Conservation (phyloP, 31 red algal species). For the Porphyra umbilicalis region DNA sequence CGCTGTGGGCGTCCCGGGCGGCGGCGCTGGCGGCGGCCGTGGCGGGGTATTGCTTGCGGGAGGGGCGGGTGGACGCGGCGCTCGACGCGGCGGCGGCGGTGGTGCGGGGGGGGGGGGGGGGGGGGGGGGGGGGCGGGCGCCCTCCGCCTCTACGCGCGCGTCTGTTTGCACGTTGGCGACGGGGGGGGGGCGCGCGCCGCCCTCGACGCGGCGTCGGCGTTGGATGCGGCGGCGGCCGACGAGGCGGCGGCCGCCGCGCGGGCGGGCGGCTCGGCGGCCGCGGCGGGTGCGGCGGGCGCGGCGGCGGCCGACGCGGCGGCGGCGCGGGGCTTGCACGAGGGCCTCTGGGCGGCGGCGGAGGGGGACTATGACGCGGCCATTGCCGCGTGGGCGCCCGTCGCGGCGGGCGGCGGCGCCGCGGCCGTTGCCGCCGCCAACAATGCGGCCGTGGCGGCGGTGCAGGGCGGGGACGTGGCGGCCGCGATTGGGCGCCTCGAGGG, state of each 20-base stretch:
- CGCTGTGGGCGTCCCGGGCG: not conserved
- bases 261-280: constrained; percentile 35
- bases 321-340: not conserved
- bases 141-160: constrained; percentile 27
- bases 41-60: constrained; percentile 20
- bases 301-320: not conserved
- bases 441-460: constrained; percentile 41
- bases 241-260: not conserved
- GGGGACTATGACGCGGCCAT: not conserved
- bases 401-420: not conserved
- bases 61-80: constrained; percentile 41
- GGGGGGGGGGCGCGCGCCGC: constrained; percentile 18
- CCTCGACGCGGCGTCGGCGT: not conserved
- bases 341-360: not conserved
- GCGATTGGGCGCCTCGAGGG: constrained; percentile 28
- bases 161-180: constrained; percentile 44
- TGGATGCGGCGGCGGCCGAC: not conserved
- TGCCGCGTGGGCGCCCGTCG: not conserved
- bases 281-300: not conserved
- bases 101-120: not conserved
- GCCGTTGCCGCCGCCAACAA: constrained; percentile 19
- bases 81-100: constrained; percentile 36
- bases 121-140: constrained; percentile 1
- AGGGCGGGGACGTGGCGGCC: constrained; percentile 30
- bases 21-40: constrained; percentile 14